phyloP scores from a whole-genome alignment of 805 yeast genomes.

The Nakazawaea anatomiae region DNA sequence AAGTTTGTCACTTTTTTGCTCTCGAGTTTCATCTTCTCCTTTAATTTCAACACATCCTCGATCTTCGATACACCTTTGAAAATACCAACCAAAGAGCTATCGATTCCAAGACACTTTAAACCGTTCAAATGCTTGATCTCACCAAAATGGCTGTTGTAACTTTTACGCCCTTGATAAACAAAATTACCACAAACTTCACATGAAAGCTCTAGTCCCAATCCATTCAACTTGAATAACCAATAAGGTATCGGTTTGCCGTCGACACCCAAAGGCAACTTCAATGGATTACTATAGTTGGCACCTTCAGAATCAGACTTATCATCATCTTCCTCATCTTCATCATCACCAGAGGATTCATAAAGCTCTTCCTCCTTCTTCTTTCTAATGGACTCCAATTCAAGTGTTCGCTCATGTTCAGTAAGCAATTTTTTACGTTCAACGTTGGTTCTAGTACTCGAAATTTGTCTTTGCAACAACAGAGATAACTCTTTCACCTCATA shows the following conservation, averaged over 20 bases:
- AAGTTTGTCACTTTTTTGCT: constrained; percentile 31
- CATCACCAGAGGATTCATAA: constrained; percentile 21
- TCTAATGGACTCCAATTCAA: constrained; percentile 40
- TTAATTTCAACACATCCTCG: constrained; percentile 59
- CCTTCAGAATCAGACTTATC: constrained; percentile 29
- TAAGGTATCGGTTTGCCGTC: constrained; percentile 91
- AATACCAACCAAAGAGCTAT: constrained; percentile 32
- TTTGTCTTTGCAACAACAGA: constrained; percentile 29
- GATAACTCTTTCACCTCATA: constrained; percentile 29
- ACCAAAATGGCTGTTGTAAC: constrained; percentile 71
- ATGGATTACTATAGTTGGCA: constrained; percentile 29
- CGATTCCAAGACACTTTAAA: constrained; percentile 66
- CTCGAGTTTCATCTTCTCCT: constrained; percentile 39
- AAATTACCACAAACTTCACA: constrained; percentile 88
- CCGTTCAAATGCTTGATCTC: constrained; percentile 69
- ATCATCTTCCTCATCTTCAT: constrained; percentile 16
- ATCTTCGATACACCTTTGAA: constrained; percentile 65
- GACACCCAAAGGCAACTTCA: constrained; percentile 70
- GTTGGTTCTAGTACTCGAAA: constrained; percentile 50
- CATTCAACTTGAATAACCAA: constrained; percentile 90
- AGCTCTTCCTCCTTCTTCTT: constrained; percentile 29
- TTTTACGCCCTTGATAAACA: constrained; percentile 65
- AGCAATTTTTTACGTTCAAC: constrained; percentile 61
- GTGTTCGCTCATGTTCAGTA: constrained; percentile 61
- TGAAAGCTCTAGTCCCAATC: constrained; percentile 60